These are phyloP conservation scores for Boletus reticulatus DNA, from an alignment of 768 basidiomycete genomes.

Conservation along the genomic window DNA sequence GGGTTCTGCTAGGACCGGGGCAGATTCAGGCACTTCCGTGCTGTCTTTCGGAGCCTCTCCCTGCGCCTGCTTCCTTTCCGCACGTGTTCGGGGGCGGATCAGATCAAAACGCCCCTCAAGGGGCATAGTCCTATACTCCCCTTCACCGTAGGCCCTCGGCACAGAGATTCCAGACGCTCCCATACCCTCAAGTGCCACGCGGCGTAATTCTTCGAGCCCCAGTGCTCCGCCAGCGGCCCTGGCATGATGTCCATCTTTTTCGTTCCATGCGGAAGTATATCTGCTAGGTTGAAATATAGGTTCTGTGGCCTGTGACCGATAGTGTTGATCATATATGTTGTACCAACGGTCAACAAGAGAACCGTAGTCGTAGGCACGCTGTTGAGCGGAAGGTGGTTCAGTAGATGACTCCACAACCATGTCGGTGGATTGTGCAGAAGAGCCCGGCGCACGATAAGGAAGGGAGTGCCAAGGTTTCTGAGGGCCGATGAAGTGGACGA, in stretches of 20 bases:
- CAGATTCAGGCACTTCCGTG: constrained; percentile 18
- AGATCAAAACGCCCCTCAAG: constrained; percentile 87
- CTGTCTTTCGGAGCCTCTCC: background rate
- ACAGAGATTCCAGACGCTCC: constrained; percentile 8
- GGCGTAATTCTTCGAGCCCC: constrained; percentile 41
- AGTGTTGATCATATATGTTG: constrained; percentile 84
- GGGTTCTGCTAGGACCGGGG: constrained; percentile 5
- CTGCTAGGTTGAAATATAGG: constrained; percentile 50
- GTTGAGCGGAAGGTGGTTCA: constrained; percentile 14
- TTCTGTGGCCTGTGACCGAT: constrained; percentile 55
- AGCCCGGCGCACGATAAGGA: constrained; percentile 62
- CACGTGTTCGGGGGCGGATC: constrained; percentile 49
- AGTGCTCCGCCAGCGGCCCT: constrained; percentile 25
- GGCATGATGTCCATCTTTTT: constrained; percentile 14
- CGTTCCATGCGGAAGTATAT: constrained; percentile 79
- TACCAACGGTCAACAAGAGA: constrained; percentile 91
- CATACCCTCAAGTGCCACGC: constrained; percentile 32
- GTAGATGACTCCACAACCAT: constrained; percentile 26
- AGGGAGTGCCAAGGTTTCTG: constrained; percentile 92
- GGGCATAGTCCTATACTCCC: constrained; percentile 78
- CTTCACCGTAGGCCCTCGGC: constrained; percentile 43
- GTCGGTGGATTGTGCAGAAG: constrained; percentile 33
- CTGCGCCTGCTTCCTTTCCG: constrained; percentile 14
- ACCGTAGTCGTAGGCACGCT: constrained; percentile 69
- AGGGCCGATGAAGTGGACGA: constrained; percentile 93